These are phyloP conservation scores for Plectosphaerella cucumerina DNA, from an alignment of 2,329 filamentous ascomycete species.

Conservation along the genomic window DNA sequence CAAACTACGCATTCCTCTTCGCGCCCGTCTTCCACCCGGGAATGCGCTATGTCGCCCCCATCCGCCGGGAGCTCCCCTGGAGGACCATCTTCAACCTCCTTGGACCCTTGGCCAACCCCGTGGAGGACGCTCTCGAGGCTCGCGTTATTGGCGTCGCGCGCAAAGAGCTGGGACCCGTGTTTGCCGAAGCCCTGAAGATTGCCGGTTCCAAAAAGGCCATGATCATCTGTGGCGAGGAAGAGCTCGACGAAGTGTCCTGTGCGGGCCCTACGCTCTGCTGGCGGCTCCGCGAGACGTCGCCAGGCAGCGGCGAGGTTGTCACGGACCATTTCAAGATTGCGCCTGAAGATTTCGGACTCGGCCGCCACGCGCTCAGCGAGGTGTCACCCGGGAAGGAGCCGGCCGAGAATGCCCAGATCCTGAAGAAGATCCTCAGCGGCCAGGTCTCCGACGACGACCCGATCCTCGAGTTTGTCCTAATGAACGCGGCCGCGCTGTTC, in stretches of 20 bases:
- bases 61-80: conserved; percentile 85
- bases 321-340: conserved; percentile 75
- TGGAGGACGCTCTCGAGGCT: conserved; percentile 80
- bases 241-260: conserved; percentile 92
- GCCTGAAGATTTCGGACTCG: conserved; percentile 84
- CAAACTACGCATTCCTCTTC: conserved; percentile 94
- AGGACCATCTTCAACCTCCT: conserved; percentile 97
- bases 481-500: conserved; percentile 87
- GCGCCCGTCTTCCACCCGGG: conserved; percentile 95
- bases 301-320: conserved; percentile 34
- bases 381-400: conserved; percentile 86
- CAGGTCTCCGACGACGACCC: conserved; percentile 73
- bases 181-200: conserved; percentile 77
- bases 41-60: conserved; percentile 82
- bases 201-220: conserved; percentile 78
- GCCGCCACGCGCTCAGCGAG: conserved; percentile 65
- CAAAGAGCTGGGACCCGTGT: conserved; percentile 80
- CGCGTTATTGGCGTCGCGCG: conserved; percentile 91
- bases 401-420: conserved; percentile 79
- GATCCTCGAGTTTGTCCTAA: conserved; percentile 87
- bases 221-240: conserved; percentile 89
- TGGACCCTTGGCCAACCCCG: conserved; percentile 86
- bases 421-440: conserved; percentile 71
- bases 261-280: conserved; percentile 87
- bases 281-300: conserved; percentile 52